These are phyloP conservation scores for Chara braunii DNA, from an alignment of 139 green algal species.

Conservation along the genomic window DNA sequence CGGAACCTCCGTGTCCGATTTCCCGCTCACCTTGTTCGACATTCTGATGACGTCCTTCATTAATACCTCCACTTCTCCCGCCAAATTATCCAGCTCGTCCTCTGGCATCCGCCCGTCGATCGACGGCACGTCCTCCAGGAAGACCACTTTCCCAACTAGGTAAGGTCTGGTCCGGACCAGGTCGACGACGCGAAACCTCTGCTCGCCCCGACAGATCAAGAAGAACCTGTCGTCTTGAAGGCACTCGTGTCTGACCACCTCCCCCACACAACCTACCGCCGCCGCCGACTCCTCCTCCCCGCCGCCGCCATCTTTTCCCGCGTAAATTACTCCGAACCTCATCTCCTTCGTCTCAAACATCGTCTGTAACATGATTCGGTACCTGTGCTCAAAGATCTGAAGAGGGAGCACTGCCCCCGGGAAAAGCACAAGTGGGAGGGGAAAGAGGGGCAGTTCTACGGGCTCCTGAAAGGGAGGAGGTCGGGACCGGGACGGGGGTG, in stretches of 20 bases:
- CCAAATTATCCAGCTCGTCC: conserved; percentile 1
- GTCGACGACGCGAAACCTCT: conserved; percentile 9
- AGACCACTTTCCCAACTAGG: conserved; percentile 5
- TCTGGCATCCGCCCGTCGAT: background rate
- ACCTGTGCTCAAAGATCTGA: conserved; percentile 47
- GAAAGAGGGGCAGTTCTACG: conserved; percentile 32
- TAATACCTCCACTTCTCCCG: conserved; percentile 3
- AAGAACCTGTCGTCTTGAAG: background rate
- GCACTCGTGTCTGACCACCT: background rate
- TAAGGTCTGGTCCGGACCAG: conserved; percentile 16
- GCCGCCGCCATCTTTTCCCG: too few relatives aligned
- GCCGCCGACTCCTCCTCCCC: too few relatives aligned
- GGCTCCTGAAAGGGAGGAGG: background rate
- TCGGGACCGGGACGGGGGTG: too few relatives aligned
- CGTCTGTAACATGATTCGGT: conserved; percentile 49
- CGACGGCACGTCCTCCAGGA: background rate
- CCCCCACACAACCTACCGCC: background rate
- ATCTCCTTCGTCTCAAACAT: conserved; percentile 42
- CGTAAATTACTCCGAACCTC: conserved; percentile 30
- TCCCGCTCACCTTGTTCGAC: conserved; percentile 3
- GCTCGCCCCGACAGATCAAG: background rate
- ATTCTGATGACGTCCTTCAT: conserved; percentile 21
- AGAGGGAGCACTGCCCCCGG: conserved; percentile 40
- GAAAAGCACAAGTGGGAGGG: conserved; percentile 36
- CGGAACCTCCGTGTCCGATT: background rate